Base-by-base conservation (phyloP, 2,329 filamentous ascomycete species). In the Aureobasidium sp. region DNA sequence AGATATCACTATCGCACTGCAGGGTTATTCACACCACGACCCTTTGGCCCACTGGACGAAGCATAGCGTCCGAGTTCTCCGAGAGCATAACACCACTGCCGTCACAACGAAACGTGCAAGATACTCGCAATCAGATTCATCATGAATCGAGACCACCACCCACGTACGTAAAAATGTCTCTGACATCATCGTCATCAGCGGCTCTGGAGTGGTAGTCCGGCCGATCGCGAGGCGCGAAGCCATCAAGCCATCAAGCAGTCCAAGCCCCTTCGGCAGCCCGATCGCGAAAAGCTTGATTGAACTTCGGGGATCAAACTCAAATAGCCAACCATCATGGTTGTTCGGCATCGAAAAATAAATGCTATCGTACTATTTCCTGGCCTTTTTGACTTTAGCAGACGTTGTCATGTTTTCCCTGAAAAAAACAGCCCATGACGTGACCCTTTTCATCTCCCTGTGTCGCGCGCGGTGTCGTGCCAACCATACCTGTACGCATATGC, bases 191-290 rank as follows among this genome's bases (percentile, higher is more conserved):
- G 42, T 23, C 20, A 27, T 57, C 53, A 56, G 37, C 42, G 17
- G 39, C 27, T 27, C n/a, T 46, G 41, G 29, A 29, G 20, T 20
- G 20, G 20, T 20, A 20, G 27, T 34, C 17, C 29, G 37, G 53
- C 41, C 27, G 9, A 37, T 37, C 34, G 34, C 34, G 34, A 23
- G 8, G n/a, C 39, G 53, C n/a, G 17, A 34, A n/a, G 41, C 42
- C 55, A 47, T 10, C 46, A 47, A 42, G 55, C 55, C 55, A 26
- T 4, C 55, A 58, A 58, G 55, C 42, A 58, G 55, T 47, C 55
- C 55, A 58, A 58, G 55, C 55, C 55, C 41, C 20, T 58, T 58
- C 42, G 20, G 42, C 42, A 20, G 3, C 12, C 17, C 41, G 55
- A 58, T 58, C 55, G 23, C 1, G 13, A 27, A 57, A 58, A 58